Conservation (phyloP, 805 yeast genomes). For the Suhomyces faveliae region DNA sequence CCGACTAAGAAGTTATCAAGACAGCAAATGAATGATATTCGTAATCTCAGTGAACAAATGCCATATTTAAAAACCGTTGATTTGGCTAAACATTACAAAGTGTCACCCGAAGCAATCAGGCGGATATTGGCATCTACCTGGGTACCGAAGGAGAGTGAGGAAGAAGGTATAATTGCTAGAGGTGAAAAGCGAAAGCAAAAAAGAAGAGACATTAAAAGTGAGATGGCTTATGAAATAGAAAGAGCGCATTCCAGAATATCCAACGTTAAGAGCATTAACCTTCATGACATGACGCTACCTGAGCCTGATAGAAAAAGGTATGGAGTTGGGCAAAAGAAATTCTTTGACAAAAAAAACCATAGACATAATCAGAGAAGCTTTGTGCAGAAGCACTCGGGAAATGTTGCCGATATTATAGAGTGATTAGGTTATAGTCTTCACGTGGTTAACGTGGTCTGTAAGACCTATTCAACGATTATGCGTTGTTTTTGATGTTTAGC, state of each 20-base stretch:
- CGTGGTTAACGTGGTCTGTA: not conserved
- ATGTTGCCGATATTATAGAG: not conserved
- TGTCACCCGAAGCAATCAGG: conserved; percentile 81
- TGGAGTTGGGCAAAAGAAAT: not conserved
- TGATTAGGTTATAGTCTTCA: too few relatives aligned
- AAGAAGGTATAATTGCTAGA: conserved; percentile 41
- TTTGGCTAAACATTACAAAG: conserved; percentile 60
- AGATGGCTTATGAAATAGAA: conserved; percentile 9
- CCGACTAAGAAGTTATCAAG: conserved; percentile 69
- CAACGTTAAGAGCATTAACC: conserved; percentile 9
- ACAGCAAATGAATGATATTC: conserved; percentile 63
- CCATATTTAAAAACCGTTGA: conserved; percentile 64
- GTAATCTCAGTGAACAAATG: conserved; percentile 50
- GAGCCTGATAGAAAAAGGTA: not conserved
- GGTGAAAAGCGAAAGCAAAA: conserved; percentile 40
- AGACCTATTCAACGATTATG: not conserved
- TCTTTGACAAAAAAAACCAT: not conserved
- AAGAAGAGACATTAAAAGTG: conserved; percentile 12
- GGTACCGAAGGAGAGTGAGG: conserved; percentile 63
- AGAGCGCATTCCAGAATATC: conserved; percentile 8
- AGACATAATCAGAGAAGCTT: not conserved
- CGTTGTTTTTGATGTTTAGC: not conserved
- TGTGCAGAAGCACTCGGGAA: not conserved
- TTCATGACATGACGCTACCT: not conserved
- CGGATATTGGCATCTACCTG: conserved; percentile 77